A percentile compares a stretch with the other conserved stretches of the same genome.
Conservation (phyloP, 495 filamentous ascomycete species). For the Penicillium angulare region DNA sequence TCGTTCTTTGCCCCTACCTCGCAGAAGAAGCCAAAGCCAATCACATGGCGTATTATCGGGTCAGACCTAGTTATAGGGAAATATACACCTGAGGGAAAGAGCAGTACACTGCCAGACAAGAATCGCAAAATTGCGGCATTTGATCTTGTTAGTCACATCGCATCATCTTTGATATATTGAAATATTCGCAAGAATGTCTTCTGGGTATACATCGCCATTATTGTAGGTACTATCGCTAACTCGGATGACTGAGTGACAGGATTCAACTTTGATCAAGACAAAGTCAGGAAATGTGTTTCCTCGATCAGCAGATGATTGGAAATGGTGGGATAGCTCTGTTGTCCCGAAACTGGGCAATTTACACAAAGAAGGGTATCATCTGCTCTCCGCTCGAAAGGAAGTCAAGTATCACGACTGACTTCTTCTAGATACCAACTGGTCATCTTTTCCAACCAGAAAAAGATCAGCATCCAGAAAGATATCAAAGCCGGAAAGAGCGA, state of each 20-base stretch:
- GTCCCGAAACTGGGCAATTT: conserved; percentile 63
- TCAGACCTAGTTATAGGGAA: conserved; percentile 75
- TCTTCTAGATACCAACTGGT: conserved; percentile 66
- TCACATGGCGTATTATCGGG: conserved; percentile 68
- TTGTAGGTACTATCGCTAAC: not conserved
- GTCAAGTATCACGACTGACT: not conserved
- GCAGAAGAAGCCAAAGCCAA: conserved; percentile 76
- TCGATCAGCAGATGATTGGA: conserved; percentile 76
- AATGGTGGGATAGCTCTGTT: conserved; percentile 84
- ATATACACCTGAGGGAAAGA: conserved; percentile 48
- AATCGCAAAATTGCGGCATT: conserved; percentile 78
- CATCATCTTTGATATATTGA: not conserved
- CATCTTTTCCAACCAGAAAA: conserved; percentile 86
- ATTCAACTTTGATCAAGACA: conserved; percentile 81
- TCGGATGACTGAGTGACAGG: conserved; percentile 46
- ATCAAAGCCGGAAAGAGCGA: conserved; percentile 65
- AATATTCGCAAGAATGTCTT: not conserved
- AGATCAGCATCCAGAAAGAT: conserved; percentile 69
- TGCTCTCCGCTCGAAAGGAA: conserved; percentile 13
- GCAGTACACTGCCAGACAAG: conserved; percentile 17
- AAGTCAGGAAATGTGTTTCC: conserved; percentile 78
- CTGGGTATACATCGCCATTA: too few relatives aligned
- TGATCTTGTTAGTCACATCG: conserved; percentile 66
- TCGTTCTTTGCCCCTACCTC: conserved; percentile 89
- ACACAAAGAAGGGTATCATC: conserved; percentile 70